Evolutionary conservation across 257 asterid genomes (phyloP).

Genomic region (Solanum commersonii): DNA sequence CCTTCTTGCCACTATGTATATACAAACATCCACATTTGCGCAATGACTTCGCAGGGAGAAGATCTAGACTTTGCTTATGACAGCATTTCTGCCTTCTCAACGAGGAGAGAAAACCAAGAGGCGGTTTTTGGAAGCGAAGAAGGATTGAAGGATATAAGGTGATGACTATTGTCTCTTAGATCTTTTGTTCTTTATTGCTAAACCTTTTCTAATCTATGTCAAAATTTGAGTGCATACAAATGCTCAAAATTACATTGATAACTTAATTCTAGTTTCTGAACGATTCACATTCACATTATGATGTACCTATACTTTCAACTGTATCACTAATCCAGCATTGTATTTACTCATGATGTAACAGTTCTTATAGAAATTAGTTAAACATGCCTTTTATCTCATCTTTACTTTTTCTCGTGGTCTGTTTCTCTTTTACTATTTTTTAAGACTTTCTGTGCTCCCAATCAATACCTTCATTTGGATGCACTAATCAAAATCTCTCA

Average conservation of each 20-base stretch:
- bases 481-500: background rate
- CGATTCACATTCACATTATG: background rate
- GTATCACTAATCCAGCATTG: background rate
- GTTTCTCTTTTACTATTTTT: background rate
- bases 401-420: background rate
- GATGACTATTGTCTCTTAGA: conserved; percentile 3
- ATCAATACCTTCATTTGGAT: background rate
- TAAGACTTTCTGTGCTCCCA: background rate
- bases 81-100: conserved; percentile 96
- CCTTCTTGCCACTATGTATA: background rate
- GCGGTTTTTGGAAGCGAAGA: conserved; percentile 98
- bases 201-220: background rate
- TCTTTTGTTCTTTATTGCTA: background rate
- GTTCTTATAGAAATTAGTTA: background rate
- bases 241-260: background rate
- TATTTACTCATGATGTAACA: background rate
- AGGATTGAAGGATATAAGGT: conserved; percentile 96
- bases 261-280: background rate
- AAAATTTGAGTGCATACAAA: background rate
- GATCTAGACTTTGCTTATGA: conserved; percentile 96
- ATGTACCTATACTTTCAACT: background rate
- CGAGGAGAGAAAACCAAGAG: conserved; percentile 94
- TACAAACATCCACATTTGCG: background rate
- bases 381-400: background rate
- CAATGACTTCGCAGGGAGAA: conserved; percentile 55